Percentiles rank a stretch among this genome's conserved stretches.
Evolutionary conservation across 2,329 filamentous ascomycete species (phyloP).

Genomic region (Penicillium sp.): DNA sequence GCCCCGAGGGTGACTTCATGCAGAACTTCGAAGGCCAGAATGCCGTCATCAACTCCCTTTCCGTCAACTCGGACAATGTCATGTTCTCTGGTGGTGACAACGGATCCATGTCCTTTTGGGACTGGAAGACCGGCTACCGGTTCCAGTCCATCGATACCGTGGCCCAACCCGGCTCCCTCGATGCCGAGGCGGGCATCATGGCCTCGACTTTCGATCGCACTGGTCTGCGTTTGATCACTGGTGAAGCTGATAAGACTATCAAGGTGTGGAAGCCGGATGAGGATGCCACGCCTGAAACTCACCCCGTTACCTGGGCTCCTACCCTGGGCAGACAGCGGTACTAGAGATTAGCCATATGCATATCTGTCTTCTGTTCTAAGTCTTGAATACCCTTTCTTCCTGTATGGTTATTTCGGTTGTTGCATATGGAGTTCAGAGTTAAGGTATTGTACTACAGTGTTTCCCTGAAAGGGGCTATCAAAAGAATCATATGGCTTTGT

Average conservation of each 20-base stretch:
- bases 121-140: constrained; percentile 93
- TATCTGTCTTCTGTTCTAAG: constrained; percentile 13
- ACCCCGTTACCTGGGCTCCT: constrained; percentile 89
- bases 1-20: constrained; percentile 96
- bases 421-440: constrained; percentile 33
- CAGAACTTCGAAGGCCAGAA: constrained; percentile 98
- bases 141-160: constrained; percentile 88
- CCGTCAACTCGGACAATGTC: constrained; percentile 91
- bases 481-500: background rate
- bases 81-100: constrained; percentile 94
- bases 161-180: constrained; percentile 87
- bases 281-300: constrained; percentile 79
- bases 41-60: constrained; percentile 87
- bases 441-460: background rate
- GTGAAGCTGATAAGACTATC: constrained; percentile 96
- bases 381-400: constrained; percentile 23
- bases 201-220: constrained; percentile 87
- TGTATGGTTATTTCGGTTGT: constrained; percentile 16
- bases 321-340: constrained; percentile 71
- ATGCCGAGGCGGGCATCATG: constrained; percentile 94
- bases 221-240: constrained; percentile 81
- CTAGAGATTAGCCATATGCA: constrained; percentile 35
- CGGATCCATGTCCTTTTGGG: constrained; percentile 95
- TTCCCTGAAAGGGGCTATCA: background rate
- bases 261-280: constrained; percentile 98